Evolutionary conservation across 768 basidiomycete species (phyloP).

Genomic region (Lentinus brumalis): DNA sequence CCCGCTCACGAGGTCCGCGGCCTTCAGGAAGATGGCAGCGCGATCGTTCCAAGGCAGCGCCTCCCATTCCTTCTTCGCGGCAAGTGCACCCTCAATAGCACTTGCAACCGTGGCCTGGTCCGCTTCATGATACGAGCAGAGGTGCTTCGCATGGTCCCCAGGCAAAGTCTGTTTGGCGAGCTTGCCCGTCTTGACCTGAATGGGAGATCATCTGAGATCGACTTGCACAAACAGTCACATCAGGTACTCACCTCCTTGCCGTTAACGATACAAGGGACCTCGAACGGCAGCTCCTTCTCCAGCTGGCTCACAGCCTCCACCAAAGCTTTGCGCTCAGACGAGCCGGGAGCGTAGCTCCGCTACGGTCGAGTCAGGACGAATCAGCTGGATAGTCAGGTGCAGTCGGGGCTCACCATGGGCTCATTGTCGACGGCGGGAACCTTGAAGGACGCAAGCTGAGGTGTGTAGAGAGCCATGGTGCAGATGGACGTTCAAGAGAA

Average conservation of each 20-base stretch:
- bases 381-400: neutral
- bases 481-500: conserved; percentile 27
- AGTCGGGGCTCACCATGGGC: conserved; percentile 65
- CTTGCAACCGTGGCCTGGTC: conserved; percentile 69
- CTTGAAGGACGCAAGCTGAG: conserved; percentile 85
- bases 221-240: neutral
- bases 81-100: conserved; percentile 88
- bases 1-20: conserved; percentile 91
- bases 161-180: conserved; percentile 81
- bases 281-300: conserved; percentile 82
- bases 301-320: conserved; percentile 76
- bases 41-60: conserved; percentile 94
- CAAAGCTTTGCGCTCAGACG: conserved; percentile 73
- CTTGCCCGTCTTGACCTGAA: conserved; percentile 79
- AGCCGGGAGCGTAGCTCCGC: conserved; percentile 79
- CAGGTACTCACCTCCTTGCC: conserved; percentile 65
- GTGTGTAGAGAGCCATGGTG: conserved; percentile 51
- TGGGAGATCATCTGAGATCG: neutral
- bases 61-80: conserved; percentile 90
- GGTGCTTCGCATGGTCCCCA: conserved; percentile 77
- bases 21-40: conserved; percentile 97
- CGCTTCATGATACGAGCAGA: conserved; percentile 89
- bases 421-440: conserved; percentile 90
- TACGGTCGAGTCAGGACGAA: conserved; percentile 30
- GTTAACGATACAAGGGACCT: conserved; percentile 92